Conservation (phyloP, 208 protist genomes). For the Trypanosoma conorhini region DNA sequence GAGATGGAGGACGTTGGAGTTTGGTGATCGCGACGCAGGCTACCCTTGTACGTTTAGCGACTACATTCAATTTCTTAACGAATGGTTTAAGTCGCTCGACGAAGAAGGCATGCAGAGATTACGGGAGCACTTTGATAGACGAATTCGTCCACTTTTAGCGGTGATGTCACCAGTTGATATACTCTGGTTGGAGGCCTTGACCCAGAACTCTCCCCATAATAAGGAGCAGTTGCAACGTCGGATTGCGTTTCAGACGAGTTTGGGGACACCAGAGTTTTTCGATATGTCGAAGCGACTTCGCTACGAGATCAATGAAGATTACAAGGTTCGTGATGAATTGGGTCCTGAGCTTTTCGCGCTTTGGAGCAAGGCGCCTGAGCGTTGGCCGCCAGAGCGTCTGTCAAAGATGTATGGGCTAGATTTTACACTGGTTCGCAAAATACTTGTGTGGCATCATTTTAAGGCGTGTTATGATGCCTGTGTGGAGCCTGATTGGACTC, state of each 20-base stretch:
- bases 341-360: constrained; percentile 93
- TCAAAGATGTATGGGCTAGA: constrained; percentile 95
- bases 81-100: constrained; percentile 94
- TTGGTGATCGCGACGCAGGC: constrained; percentile 87
- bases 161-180: constrained; percentile 93
- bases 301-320: constrained; percentile 95
- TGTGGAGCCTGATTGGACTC: constrained; percentile 93
- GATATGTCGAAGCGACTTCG: constrained; percentile 91
- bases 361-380: constrained; percentile 93
- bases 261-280: constrained; percentile 94
- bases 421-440: constrained; percentile 91
- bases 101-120: constrained; percentile 91
- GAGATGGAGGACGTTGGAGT: constrained; percentile 91
- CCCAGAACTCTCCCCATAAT: constrained; percentile 88
- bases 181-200: constrained; percentile 90
- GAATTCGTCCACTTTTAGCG: constrained; percentile 89
- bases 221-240: constrained; percentile 86
- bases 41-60: constrained; percentile 92
- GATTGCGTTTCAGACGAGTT: constrained; percentile 89
- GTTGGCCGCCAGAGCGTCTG: constrained; percentile 93
- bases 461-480: constrained; percentile 95
- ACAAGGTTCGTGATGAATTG: constrained; percentile 94
- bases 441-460: constrained; percentile 94
- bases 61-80: constrained; percentile 94
- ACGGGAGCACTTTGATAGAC: constrained; percentile 92